Conservation (phyloP, 208 protist species). For the Wallacemonas sp. region DNA sequence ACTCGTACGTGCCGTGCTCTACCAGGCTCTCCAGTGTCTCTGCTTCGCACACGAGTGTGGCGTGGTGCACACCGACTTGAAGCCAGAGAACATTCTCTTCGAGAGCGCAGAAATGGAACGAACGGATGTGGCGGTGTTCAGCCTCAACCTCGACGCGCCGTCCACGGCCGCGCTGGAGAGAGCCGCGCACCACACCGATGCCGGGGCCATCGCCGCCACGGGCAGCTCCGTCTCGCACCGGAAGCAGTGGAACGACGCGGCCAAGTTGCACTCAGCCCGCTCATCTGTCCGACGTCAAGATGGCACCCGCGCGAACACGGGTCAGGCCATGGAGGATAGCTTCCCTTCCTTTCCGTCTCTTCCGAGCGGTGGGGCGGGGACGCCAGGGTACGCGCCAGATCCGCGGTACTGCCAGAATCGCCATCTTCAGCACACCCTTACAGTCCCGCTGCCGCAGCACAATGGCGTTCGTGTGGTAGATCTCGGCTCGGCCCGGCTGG, state of each 20-base stretch:
- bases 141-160: slow-evolving; percentile 4
- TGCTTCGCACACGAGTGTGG: slow-evolving; percentile 59
- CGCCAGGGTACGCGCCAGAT: background rate
- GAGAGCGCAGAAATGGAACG: slow-evolving; percentile 39
- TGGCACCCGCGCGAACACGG: too few relatives aligned
- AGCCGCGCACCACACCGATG: slow-evolving; percentile 29
- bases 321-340: background rate
- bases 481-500: slow-evolving; percentile 65
- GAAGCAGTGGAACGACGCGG: background rate
- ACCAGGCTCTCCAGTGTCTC: slow-evolving; percentile 77
- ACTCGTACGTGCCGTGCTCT: slow-evolving; percentile 58
- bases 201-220: slow-evolving; percentile 8
- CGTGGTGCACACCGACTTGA: slow-evolving; percentile 83
- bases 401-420: background rate
- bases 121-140: slow-evolving; percentile 4
- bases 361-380: background rate
- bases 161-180: background rate
- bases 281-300: too few relatives aligned
- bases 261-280: slow-evolving; percentile 5
- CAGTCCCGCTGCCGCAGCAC: slow-evolving; percentile 49
- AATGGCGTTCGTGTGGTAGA: slow-evolving; percentile 77
- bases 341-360: background rate
- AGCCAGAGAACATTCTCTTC: slow-evolving; percentile 87
- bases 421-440: slow-evolving; percentile 27
- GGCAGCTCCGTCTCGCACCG: background rate